Percentiles rank a stretch among this genome's conserved stretches.
phyloP scores from a whole-genome alignment of 495 filamentous ascomycete species.

The Clavariopsis aquatica region DNA sequence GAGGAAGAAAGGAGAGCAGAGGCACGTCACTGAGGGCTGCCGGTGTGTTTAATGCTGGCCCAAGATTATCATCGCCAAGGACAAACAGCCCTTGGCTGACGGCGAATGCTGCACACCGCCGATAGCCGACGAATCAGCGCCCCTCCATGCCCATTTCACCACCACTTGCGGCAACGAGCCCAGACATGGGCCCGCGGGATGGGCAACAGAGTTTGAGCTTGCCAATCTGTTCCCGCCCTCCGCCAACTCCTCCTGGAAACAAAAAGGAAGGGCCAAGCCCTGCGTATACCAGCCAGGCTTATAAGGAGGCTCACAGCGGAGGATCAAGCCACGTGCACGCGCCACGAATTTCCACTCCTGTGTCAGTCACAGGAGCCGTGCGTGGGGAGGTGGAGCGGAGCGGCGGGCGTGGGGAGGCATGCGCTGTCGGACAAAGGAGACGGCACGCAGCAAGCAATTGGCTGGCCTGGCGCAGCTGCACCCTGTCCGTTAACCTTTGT shows the following conservation, averaged over 20 bases:
- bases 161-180: not conserved
- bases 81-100: not conserved
- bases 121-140: not conserved
- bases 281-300: too few species aligned
- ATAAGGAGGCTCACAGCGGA: too few species aligned
- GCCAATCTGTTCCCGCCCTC: too few species aligned
- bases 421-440: not conserved
- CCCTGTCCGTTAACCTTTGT: not conserved
- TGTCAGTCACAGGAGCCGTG: not conserved
- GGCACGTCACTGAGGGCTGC: slow-evolving; percentile 8
- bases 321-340: not conserved
- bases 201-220: too few species aligned
- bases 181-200: not conserved
- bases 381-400: not conserved
- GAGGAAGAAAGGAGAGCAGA: not conserved
- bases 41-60: slow-evolving; percentile 21
- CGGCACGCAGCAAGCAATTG: not conserved
- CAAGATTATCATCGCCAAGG: slow-evolving; percentile 13
- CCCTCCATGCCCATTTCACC: not conserved
- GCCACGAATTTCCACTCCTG: not conserved
- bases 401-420: too few species aligned
- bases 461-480: not conserved
- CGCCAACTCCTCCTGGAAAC: too few species aligned
- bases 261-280: too few species aligned
- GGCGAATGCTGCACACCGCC: not conserved